These are phyloP conservation scores for Hirsutella rhossiliensis DNA, from an alignment of 2,329 filamentous ascomycete species.

Conservation along the genomic window DNA sequence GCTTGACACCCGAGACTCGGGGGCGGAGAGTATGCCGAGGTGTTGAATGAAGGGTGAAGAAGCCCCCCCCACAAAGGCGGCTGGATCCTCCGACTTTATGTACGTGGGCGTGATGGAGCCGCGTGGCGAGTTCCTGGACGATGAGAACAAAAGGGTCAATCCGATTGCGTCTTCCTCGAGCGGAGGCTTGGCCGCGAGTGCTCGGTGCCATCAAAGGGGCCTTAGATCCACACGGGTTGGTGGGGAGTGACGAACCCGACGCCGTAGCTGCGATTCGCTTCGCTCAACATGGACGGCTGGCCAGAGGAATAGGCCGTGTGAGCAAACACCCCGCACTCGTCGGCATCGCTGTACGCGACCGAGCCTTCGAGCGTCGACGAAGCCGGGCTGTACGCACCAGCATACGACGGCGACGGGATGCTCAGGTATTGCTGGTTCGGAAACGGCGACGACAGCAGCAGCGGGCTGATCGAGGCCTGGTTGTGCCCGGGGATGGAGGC, in stretches of 20 bases:
- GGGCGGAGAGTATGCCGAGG: constrained; percentile 29
- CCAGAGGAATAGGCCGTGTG: constrained; percentile 26
- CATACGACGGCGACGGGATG: constrained; percentile 50
- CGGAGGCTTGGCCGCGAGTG: constrained; percentile 1
- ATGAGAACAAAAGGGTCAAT: constrained; percentile 35
- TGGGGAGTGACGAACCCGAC: constrained; percentile 51
- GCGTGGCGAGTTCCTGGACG: constrained; percentile 30
- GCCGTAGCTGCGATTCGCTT: constrained; percentile 25
- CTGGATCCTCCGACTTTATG: constrained; percentile 30
- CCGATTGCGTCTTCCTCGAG: constrained; percentile 28
- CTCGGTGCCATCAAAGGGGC: constrained; percentile 13
- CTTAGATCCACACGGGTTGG: constrained; percentile 50
- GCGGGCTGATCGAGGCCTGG: constrained; percentile 38
- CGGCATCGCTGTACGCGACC: constrained; percentile 49
- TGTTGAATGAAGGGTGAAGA: constrained; percentile 29
- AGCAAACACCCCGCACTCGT: constrained; percentile 38
- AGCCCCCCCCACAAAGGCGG: constrained; percentile 21
- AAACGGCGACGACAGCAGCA: constrained; percentile 45
- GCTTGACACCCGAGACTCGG: constrained; percentile 30
- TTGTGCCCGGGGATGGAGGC: constrained; percentile 26
- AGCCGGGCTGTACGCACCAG: constrained; percentile 46
- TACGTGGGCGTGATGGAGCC: constrained; percentile 26
- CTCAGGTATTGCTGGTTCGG: constrained; percentile 44
- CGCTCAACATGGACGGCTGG: constrained; percentile 34
- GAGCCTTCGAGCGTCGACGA: constrained; percentile 53